Evolutionary conservation across 352 stramenopile species (phyloP).

Genomic region (Phytophthora lateralis): DNA sequence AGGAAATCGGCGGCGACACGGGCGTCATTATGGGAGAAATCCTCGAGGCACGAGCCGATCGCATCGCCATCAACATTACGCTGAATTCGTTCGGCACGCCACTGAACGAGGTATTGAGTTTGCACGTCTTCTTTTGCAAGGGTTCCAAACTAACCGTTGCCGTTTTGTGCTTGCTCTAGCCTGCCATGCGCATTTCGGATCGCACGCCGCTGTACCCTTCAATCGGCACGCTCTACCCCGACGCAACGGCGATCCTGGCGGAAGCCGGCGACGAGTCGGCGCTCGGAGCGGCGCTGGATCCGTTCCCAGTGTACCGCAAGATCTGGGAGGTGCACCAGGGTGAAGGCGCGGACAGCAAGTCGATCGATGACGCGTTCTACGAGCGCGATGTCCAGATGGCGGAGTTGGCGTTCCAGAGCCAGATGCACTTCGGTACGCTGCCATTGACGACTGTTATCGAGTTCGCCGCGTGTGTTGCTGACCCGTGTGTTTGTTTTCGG

Average conservation of each 20-base stretch:
- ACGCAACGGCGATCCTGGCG: constrained; percentile 94
- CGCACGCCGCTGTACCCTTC: constrained; percentile 97
- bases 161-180: constrained; percentile 46
- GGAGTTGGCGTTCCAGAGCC: constrained; percentile 98
- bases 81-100: constrained; percentile 98
- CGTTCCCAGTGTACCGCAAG: constrained; percentile 96
- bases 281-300: constrained; percentile 90
- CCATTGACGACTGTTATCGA: neutral
- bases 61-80: constrained; percentile 99
- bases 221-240: constrained; percentile 97
- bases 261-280: constrained; percentile 92
- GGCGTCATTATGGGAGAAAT: constrained; percentile 98
- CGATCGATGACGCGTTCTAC: constrained; percentile 99
- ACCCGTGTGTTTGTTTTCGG: neutral
- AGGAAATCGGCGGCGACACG: constrained; percentile 96
- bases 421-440: constrained; percentile 97
- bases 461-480: neutral
- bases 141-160: neutral
- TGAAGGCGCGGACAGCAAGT: constrained; percentile 94
- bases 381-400: constrained; percentile 98
- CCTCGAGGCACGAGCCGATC: constrained; percentile 94
- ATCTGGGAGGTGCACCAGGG: constrained; percentile 97
- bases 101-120: constrained; percentile 74
- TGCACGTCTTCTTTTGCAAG: constrained; percentile 31
- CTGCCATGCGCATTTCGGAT: constrained; percentile 96